Evolutionary conservation across 352 stramenopile genomes (phyloP).

Genomic region (Globisporangium ultimum): DNA sequence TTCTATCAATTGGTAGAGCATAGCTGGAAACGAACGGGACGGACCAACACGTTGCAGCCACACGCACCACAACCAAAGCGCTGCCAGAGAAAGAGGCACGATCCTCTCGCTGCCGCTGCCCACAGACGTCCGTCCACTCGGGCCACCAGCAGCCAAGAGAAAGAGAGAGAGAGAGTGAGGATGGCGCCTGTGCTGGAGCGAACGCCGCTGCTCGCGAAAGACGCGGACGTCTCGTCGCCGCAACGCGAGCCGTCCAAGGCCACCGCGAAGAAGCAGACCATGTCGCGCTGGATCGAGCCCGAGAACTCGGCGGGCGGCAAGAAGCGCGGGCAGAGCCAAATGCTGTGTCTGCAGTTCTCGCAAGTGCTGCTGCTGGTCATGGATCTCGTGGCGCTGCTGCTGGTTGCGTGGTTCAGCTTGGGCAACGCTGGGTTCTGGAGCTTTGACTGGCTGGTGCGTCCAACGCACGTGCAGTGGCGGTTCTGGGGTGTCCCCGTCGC

Average conservation of each 20-base stretch:
- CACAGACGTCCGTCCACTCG: neutral
- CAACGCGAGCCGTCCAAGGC: neutral
- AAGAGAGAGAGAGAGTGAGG: neutral
- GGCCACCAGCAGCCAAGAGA: neutral
- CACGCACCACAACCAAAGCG: neutral
- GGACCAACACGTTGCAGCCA: neutral
- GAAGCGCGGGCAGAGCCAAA: slow-evolving; percentile 13
- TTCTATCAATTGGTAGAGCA: no score
- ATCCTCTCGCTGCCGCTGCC: no score
- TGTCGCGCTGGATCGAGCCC: slow-evolving; percentile 18
- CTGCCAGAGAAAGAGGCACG: no score
- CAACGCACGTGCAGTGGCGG: slow-evolving; percentile 45
- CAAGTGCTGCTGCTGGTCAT: slow-evolving; percentile 13
- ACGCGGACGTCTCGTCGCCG: no score
- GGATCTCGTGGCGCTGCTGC: slow-evolving; percentile 42
- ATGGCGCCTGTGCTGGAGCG: slow-evolving; percentile 10
- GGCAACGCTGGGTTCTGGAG: slow-evolving; percentile 30
- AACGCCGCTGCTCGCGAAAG: slow-evolving; percentile 12
- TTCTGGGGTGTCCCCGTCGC: slow-evolving; percentile 75
- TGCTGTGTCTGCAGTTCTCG: slow-evolving; percentile 16
- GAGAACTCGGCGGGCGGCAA: slow-evolving; percentile 13
- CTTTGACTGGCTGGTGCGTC: slow-evolving; percentile 45
- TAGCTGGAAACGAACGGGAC: no score
- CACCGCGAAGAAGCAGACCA: slow-evolving; percentile 14
- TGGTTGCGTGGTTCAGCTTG: slow-evolving; percentile 50